Percentiles rank a stretch among this genome's conserved stretches.
Evolutionary conservation across 1,284 basidiomycete genomes (phyloP).

Genomic region (Cutaneotrichosporon mucoides): DNA sequence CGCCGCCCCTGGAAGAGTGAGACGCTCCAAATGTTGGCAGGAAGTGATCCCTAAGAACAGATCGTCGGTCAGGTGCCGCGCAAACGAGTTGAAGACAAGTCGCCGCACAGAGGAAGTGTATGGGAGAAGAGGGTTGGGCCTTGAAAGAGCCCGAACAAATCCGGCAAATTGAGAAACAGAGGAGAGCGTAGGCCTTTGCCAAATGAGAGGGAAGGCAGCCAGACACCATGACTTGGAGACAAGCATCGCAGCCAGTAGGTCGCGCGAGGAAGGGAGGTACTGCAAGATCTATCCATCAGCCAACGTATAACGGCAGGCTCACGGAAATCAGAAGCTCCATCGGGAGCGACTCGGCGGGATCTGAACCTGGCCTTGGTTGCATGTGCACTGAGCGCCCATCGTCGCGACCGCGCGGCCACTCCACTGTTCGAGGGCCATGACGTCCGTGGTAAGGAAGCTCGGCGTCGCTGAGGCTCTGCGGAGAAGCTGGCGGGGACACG

Average conservation of each 20-base stretch:
- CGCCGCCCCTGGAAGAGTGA: constrained; percentile 82
- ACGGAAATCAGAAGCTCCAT: constrained; percentile 70
- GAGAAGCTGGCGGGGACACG: not conserved
- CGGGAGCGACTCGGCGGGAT: constrained; percentile 55
- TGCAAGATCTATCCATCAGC: constrained; percentile 66
- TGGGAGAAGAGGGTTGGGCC: constrained; percentile 64
- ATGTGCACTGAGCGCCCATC: no score
- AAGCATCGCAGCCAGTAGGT: constrained; percentile 70
- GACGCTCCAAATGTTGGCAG: constrained; percentile 82
- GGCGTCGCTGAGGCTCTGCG: constrained; percentile 6
- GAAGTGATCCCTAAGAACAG: constrained; percentile 68
- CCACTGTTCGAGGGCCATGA: no score
- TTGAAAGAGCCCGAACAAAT: constrained; percentile 28
- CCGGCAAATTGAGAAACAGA: constrained; percentile 54
- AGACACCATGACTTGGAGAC: constrained; percentile 93
- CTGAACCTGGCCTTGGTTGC: not conserved
- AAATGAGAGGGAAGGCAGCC: constrained; percentile 89
- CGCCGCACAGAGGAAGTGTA: constrained; percentile 86
- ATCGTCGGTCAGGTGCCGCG: constrained; percentile 69
- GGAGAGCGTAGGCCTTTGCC: constrained; percentile 80
- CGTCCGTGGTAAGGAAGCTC: not conserved
- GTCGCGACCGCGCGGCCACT: no score
- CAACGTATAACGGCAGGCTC: constrained; percentile 1
- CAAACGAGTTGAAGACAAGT: constrained; percentile 79
- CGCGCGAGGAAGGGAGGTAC: constrained; percentile 67